phyloP scores from a whole-genome alignment of 2,329 filamentous ascomycete species.

The Aureobasidium sp. region DNA sequence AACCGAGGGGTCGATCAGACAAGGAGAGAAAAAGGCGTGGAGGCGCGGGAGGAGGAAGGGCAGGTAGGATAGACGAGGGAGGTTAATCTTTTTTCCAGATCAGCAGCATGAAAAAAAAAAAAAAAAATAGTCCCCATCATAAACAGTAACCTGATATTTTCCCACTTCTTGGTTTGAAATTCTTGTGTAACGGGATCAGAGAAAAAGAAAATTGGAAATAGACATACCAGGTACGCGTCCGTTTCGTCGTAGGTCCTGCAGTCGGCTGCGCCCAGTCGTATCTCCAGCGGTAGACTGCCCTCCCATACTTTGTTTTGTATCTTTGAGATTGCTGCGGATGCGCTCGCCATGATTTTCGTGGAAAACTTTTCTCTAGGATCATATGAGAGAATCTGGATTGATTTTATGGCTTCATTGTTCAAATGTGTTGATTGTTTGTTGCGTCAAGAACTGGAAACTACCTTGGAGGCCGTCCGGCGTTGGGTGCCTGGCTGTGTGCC shows the following conservation, averaged over 20 bases:
- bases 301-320: constrained; percentile 51
- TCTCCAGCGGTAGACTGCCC: constrained; percentile 54
- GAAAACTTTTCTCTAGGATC: not conserved
- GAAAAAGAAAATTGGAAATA: not conserved
- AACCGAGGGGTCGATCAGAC: constrained; percentile 52
- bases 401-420: not conserved
- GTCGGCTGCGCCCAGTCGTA: constrained; percentile 51
- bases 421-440: not conserved
- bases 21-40: constrained; percentile 54
- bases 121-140: no score
- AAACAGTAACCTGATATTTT: no score
- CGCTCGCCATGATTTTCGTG: not conserved
- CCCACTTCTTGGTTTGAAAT: no score
- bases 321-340: constrained; percentile 18
- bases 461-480: no score
- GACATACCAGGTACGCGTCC: constrained; percentile 52
- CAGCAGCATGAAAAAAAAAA: not conserved
- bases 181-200: no score
- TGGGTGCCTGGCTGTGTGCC: no score
- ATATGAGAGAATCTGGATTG: not conserved
- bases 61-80: constrained; percentile 61
- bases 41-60: constrained; percentile 57
- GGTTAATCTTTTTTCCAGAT: constrained; percentile 45
- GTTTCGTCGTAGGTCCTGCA: constrained; percentile 54
- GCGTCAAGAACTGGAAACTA: no score